Percentiles rank a stretch among this genome's conserved stretches.
These are phyloP conservation scores for Monotropa hypopitys DNA, from an alignment of 179 eudicot genomes.

Conservation along the genomic window DNA sequence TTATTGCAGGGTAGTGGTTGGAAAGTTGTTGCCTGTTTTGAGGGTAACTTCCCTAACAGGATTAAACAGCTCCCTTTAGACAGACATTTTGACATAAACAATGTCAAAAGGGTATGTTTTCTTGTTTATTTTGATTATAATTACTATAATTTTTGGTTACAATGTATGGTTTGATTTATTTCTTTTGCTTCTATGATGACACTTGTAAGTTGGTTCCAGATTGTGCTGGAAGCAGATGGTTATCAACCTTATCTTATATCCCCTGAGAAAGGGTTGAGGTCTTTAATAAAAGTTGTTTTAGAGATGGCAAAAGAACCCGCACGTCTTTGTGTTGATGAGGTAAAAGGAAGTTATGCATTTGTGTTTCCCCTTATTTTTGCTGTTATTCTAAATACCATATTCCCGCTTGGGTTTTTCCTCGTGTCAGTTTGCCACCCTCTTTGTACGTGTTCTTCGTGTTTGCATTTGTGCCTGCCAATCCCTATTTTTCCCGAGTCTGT, in stretches of 20 bases:
- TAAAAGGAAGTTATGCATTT: slow-evolving; percentile 14
- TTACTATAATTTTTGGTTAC: neutral
- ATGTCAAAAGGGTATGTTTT: slow-evolving; percentile 81
- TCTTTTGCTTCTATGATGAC: slow-evolving; percentile 4
- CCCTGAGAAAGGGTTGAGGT: slow-evolving; percentile 95
- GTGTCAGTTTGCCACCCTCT: neutral
- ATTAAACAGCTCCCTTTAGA: slow-evolving; percentile 97
- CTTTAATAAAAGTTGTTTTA: slow-evolving; percentile 77
- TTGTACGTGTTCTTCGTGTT: neutral
- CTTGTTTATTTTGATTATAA: neutral
- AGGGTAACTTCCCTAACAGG: slow-evolving; percentile 94
- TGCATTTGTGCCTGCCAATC: neutral
- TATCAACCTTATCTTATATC: slow-evolving; percentile 99
- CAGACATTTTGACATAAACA: slow-evolving; percentile 91
- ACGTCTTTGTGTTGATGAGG: slow-evolving; percentile 99
- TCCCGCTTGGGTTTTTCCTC: neutral
- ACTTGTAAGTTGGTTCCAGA: slow-evolving; percentile 27
- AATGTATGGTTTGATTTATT: neutral
- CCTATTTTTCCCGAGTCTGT: neutral
- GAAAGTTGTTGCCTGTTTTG: slow-evolving; percentile 97
- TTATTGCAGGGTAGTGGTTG: slow-evolving; percentile 76
- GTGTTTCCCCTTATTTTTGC: neutral
- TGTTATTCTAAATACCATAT: neutral
- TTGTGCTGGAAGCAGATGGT: slow-evolving; percentile 99
- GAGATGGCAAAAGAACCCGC: slow-evolving; percentile 99